Percentiles rank a stretch among this genome's conserved stretches.
Conservation (phyloP, 2,329 filamentous ascomycete genomes). For the Stromatinia cepivora region DNA sequence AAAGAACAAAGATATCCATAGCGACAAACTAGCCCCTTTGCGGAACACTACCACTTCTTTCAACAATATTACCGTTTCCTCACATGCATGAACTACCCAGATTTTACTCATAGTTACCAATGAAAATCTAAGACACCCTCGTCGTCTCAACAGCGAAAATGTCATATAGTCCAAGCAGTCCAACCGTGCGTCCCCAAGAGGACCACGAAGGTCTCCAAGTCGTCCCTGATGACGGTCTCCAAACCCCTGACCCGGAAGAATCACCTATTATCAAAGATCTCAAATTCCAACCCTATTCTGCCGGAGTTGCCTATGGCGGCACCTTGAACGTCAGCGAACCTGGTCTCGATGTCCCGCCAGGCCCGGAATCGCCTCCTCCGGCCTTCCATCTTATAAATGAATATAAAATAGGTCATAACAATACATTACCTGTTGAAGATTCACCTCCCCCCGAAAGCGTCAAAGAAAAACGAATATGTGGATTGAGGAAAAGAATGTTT, state of each 20-base stretch:
- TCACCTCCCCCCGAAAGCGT: neutral
- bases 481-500: constrained; percentile 13
- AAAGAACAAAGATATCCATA: constrained; percentile 4
- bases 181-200: neutral
- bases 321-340: constrained; percentile 3
- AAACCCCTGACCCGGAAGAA: constrained; percentile 6
- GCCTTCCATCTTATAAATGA: constrained; percentile 13
- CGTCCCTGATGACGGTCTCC: constrained; percentile 5
- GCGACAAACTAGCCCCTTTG: neutral
- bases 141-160: neutral
- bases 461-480: constrained; percentile 6
- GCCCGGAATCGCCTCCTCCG: neutral
- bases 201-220: constrained; percentile 22
- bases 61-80: neutral
- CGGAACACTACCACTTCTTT: constrained; percentile 4
- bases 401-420: constrained; percentile 6
- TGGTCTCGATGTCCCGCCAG: neutral
- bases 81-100: neutral
- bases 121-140: neutral
- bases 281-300: constrained; percentile 13
- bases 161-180: neutral
- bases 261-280: constrained; percentile 7
- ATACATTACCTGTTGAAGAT: constrained; percentile 4
- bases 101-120: neutral
- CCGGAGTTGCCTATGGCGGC: neutral